Base-by-base conservation (phyloP, 495 filamentous ascomycete genomes). In the Usnea hakonensis region DNA sequence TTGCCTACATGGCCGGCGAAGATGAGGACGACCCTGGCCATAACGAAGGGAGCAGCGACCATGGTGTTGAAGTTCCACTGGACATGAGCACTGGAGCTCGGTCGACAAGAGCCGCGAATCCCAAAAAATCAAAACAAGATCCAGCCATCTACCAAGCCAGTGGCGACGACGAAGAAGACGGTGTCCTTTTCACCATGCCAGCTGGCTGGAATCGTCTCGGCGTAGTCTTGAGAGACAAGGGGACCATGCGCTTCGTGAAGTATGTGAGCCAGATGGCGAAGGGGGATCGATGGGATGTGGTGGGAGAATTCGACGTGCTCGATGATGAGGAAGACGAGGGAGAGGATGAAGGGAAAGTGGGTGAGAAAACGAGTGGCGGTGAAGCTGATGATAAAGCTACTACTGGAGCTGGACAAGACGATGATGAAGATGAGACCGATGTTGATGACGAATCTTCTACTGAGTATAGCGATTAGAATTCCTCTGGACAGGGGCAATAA, bases 221-320 rank as follows among this genome's bases (percentile, higher is more conserved):
- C 66, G 82, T 99, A 52, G 95, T 97, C 17, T 76, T 99, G 52
- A 83, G 95, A 53, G 94, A 99, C 70, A 83, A 81, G 57, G 91
- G 90, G 10, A 86, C 88, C 10, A 79, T 98, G 69, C 84, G 87
- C 75, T 97, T 97, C 71, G 91, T 97, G 69, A 99, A 97, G 79
- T 99, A 96, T 73, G 89, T 97, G 41, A 92, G 88, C 77, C 78
- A 76, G 19, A 80, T 75, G 37, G 93, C 94, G 5, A 83, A 82
- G 69, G 93, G 94, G 19, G 95, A 97, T 74, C 81, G 94, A 41
- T 99, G 93, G 92, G 94, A 99, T 78, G 75, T 97, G 35, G 82
- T 81, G 41, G 95, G 85, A 2, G 85, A 81, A 37, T 75, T 80
- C 66, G 77, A 73, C 0, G 76, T 81, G 43, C 72, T 76, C 37